A percentile compares a stretch with the other conserved stretches of the same genome.
Conservation (phyloP, 768 basidiomycete genomes). For the Hygrophorus russula region DNA sequence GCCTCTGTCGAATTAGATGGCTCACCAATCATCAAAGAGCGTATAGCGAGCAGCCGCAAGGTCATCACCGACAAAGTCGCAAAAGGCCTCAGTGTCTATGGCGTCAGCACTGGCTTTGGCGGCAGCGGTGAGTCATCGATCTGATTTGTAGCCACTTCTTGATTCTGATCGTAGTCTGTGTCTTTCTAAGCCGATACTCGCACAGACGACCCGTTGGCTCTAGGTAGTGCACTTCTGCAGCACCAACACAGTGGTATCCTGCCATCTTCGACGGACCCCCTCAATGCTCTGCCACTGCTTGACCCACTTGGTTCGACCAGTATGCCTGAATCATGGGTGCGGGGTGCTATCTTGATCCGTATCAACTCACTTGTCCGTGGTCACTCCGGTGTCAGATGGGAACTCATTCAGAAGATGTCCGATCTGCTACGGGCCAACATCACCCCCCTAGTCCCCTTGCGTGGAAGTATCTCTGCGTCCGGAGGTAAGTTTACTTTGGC, state of each 20-base stretch:
- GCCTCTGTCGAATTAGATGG: slow-evolving; percentile 40
- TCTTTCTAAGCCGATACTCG: slow-evolving; percentile 55
- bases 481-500: slow-evolving; percentile 36
- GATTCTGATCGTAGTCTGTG: slow-evolving; percentile 1
- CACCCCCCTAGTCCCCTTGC: slow-evolving; percentile 66
- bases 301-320: slow-evolving; percentile 55
- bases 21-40: slow-evolving; percentile 33
- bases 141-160: background rate
- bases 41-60: slow-evolving; percentile 50
- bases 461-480: slow-evolving; percentile 69
- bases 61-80: slow-evolving; percentile 59
- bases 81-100: slow-evolving; percentile 64
- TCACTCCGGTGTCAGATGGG: slow-evolving; percentile 72
- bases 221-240: slow-evolving; percentile 60
- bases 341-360: slow-evolving; percentile 68
- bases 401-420: slow-evolving; percentile 60
- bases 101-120: slow-evolving; percentile 76
- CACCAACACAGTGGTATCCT: slow-evolving; percentile 66
- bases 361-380: slow-evolving; percentile 78
- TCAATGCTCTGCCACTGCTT: slow-evolving; percentile 46
- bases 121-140: slow-evolving; percentile 43
- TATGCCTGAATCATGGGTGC: slow-evolving; percentile 86
- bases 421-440: slow-evolving; percentile 53
- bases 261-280: slow-evolving; percentile 37
- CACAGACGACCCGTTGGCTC: slow-evolving; percentile 48